Conservation (phyloP, 352 stramenopile species). For the Phytophthora meadii region DNA sequence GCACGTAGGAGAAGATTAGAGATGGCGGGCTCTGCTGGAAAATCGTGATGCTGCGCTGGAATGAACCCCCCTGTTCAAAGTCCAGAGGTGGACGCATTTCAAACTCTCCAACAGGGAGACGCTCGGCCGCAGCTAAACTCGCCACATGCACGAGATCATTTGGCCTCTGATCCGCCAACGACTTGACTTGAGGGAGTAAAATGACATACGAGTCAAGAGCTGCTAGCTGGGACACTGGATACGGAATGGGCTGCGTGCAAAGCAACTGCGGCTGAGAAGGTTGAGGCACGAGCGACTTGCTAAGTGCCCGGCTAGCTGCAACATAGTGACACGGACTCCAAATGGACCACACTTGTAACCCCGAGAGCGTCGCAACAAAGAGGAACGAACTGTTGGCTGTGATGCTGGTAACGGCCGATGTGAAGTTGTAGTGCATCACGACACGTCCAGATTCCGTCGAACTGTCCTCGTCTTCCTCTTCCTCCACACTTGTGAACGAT, state of each 20-base stretch:
- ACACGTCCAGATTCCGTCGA: conserved; percentile 67
- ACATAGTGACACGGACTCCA: conserved; percentile 88
- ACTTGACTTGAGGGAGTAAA: conserved; percentile 53
- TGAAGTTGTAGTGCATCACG: conserved; percentile 88
- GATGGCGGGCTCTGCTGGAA: conserved; percentile 84
- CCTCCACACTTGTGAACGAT: conserved; percentile 46
- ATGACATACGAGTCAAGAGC: conserved; percentile 83
- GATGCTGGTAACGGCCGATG: conserved; percentile 64
- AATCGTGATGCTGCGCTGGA: conserved; percentile 54
- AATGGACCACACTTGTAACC: conserved; percentile 86
- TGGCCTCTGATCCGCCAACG: conserved; percentile 21
- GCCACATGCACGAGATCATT: conserved; percentile 51
- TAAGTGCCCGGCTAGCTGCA: conserved; percentile 71
- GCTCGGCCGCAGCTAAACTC: conserved; percentile 51
- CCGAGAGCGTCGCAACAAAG: conserved; percentile 75
- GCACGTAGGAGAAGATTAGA: conserved; percentile 68
- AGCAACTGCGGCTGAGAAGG: conserved; percentile 77
- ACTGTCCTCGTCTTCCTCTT: conserved; percentile 26
- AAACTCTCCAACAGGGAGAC: conserved; percentile 62
- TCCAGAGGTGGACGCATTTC: conserved; percentile 49
- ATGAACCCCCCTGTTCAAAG: conserved; percentile 8
- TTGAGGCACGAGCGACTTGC: conserved; percentile 60
- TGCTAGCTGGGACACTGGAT: conserved; percentile 63
- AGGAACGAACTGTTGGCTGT: conserved; percentile 88
- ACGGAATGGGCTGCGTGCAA: conserved; percentile 68